Conservation (phyloP, 208 protist species). For the Trypanosoma scelopori region DNA sequence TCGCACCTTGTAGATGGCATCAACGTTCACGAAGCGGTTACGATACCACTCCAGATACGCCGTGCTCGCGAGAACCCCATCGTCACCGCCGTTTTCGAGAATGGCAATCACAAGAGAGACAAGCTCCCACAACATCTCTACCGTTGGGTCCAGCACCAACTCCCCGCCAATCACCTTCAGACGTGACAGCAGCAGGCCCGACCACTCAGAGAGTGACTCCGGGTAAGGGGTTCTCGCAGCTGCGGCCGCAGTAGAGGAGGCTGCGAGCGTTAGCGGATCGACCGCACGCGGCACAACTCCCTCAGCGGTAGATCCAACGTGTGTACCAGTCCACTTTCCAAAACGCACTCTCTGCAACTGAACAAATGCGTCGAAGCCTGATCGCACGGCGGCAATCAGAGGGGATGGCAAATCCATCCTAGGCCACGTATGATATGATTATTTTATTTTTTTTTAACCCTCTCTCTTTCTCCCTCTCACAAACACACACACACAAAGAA, state of each 20-base stretch:
- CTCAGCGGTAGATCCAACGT: background rate
- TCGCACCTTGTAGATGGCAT: conserved; percentile 33
- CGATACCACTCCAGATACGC: conserved; percentile 62
- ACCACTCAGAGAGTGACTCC: conserved; percentile 26
- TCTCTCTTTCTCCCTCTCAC: background rate
- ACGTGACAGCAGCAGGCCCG: conserved; percentile 38
- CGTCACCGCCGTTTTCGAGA: conserved; percentile 38
- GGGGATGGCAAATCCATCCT: conserved; percentile 21
- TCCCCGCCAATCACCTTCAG: conserved; percentile 23
- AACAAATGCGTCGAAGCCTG: conserved; percentile 34
- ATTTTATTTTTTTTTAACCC: conserved; percentile 3
- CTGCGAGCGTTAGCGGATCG: background rate
- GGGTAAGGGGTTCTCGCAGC: background rate
- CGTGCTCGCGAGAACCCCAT: conserved; percentile 43
- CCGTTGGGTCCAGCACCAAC: conserved; percentile 28
- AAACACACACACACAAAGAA: background rate
- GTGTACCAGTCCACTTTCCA: conserved; percentile 6
- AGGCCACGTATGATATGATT: background rate
- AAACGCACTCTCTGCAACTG: conserved; percentile 31
- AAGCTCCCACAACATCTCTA: conserved; percentile 48
- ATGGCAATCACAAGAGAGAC: conserved; percentile 37
- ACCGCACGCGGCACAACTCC: background rate
- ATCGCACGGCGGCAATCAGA: conserved; percentile 29
- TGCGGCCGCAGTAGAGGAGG: background rate
- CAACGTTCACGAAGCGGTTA: conserved; percentile 31